phyloP scores from a whole-genome alignment of 306 rosid species.

The Quercus robur region DNA sequence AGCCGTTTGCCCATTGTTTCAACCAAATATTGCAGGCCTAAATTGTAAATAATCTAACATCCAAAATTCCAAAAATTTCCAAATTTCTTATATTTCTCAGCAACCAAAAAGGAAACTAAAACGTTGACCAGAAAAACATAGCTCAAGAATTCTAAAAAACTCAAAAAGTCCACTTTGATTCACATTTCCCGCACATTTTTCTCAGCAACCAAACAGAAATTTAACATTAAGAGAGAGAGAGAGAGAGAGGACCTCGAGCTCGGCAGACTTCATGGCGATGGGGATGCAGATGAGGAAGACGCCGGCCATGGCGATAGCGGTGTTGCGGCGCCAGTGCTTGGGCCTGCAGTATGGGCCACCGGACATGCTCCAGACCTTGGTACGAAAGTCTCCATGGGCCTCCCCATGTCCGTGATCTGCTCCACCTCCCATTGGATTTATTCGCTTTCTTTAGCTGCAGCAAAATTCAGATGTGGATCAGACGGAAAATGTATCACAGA shows the following conservation, averaged over 20 bases:
- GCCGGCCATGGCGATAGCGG: constrained; percentile 89
- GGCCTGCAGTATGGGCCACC: constrained; percentile 97
- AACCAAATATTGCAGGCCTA: too few species aligned
- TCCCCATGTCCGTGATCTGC: constrained; percentile 63
- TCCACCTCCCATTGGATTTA: constrained; percentile 54
- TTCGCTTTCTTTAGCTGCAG: not conserved
- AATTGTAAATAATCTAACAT: not conserved
- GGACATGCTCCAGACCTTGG: constrained; percentile 90
- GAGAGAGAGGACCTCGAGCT: constrained; percentile 67
- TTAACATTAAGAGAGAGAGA: not conserved
- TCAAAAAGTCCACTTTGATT: not conserved
- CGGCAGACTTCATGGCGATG: constrained; percentile 89
- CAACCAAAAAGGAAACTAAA: not conserved
- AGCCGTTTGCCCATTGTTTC: not conserved
- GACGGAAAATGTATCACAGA: constrained; percentile 8
- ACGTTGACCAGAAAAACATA: not conserved
- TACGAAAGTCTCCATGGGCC: constrained; percentile 67
- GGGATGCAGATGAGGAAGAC: constrained; percentile 88
- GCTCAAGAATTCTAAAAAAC: not conserved
- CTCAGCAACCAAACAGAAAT: not conserved
- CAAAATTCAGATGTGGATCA: constrained; percentile 1
- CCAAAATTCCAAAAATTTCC: not conserved
- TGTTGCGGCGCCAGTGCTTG: constrained; percentile 94
- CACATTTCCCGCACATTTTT: not conserved
- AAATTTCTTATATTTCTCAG: not conserved